Conservation (phyloP, 1,284 basidiomycete species). For the Puccinia novopanici region DNA sequence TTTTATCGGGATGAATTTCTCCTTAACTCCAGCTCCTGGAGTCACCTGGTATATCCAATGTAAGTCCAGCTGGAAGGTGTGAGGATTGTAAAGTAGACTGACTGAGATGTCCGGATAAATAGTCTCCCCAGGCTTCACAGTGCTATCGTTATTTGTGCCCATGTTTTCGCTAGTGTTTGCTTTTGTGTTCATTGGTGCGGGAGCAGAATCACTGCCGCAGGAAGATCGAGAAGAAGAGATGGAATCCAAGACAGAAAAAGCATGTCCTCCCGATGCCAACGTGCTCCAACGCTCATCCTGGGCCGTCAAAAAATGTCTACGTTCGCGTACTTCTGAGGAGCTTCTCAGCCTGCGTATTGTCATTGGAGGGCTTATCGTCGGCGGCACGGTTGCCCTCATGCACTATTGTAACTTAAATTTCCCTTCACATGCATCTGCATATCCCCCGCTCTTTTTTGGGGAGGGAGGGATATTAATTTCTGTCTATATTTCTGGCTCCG, state of each 20-base stretch:
- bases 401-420: slow-evolving; percentile 17
- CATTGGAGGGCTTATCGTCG: slow-evolving; percentile 68
- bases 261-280: neutral
- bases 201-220: slow-evolving; percentile 6
- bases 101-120: neutral
- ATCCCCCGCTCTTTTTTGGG: slow-evolving; percentile 59
- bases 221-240: slow-evolving; percentile 30
- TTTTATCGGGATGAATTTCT: slow-evolving; percentile 48
- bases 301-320: slow-evolving; percentile 8
- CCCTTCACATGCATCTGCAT: neutral
- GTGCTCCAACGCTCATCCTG: slow-evolving; percentile 1
- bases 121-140: slow-evolving; percentile 41
- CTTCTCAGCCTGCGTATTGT: slow-evolving; percentile 30
- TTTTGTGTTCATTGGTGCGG: slow-evolving; percentile 38
- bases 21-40: slow-evolving; percentile 16
- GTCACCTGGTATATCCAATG: slow-evolving; percentile 41
- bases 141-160: slow-evolving; percentile 37
- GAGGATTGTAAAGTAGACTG: neutral
- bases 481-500: slow-evolving; percentile 30
- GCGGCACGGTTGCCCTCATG: slow-evolving; percentile 68
- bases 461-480: too few species aligned
- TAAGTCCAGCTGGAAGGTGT: neutral
- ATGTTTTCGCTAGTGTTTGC: slow-evolving; percentile 30
- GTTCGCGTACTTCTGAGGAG: neutral
- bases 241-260: neutral